phyloP scores from a whole-genome alignment of 495 filamentous ascomycete species.

The Penicillium roqueforti region DNA sequence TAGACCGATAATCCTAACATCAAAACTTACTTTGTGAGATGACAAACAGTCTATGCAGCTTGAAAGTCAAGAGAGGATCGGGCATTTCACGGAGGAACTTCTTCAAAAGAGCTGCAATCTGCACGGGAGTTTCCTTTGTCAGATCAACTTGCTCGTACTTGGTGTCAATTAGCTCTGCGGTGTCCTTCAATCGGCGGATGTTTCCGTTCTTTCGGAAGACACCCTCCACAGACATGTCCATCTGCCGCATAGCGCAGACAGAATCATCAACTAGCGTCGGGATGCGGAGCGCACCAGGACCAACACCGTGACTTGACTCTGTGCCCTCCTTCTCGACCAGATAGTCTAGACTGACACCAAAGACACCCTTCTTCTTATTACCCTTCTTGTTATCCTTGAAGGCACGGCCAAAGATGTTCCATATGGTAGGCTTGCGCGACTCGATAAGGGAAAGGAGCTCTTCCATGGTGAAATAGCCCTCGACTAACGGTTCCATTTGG shows the following conservation, averaged over 20 bases:
- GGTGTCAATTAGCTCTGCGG: conserved; percentile 80
- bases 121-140: conserved; percentile 79
- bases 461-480: conserved; percentile 85
- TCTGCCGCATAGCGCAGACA: conserved; percentile 89
- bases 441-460: conserved; percentile 95
- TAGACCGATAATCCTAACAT: not conserved
- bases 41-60: conserved; percentile 87
- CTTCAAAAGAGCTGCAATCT: conserved; percentile 91
- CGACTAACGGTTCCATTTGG: conserved; percentile 90
- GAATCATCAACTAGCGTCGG: conserved; percentile 89
- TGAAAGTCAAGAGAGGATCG: conserved; percentile 91
- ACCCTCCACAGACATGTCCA: conserved; percentile 98
- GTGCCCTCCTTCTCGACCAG: conserved; percentile 91
- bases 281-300: conserved; percentile 81
- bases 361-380: conserved; percentile 88
- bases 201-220: conserved; percentile 99
- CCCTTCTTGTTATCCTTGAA: conserved; percentile 80
- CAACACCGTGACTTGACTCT: conserved; percentile 93
- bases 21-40: conserved; percentile 68
- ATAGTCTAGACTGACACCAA: conserved; percentile 76
- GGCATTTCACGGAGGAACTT: conserved; percentile 94
- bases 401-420: conserved; percentile 95
- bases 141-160: conserved; percentile 78
- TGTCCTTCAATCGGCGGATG: conserved; percentile 81
- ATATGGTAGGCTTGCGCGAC: conserved; percentile 88